phyloP scores from a whole-genome alignment of 768 basidiomycete species.

The Tylopilus rubrobrunneus region DNA sequence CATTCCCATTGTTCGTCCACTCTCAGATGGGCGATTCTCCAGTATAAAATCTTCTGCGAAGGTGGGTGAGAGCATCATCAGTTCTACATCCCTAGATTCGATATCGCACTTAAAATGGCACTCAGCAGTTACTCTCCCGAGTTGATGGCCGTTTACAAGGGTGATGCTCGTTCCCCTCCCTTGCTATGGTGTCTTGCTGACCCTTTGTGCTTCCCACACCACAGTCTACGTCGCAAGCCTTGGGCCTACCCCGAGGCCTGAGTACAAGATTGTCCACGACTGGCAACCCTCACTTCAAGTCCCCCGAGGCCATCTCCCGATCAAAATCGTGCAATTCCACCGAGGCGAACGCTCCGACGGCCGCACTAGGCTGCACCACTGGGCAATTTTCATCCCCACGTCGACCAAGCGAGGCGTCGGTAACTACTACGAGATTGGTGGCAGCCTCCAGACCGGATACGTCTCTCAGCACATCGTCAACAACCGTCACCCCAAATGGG shows the following conservation, averaged over 20 bases:
- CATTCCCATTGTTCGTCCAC: conserved; percentile 1
- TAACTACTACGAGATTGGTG: conserved; percentile 18
- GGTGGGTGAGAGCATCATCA: conserved; percentile 2
- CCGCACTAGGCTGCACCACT: conserved; percentile 2
- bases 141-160: conserved; percentile 3
- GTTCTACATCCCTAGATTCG: neutral
- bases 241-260: neutral
- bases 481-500: conserved; percentile 13
- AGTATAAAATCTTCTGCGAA: conserved; percentile 7
- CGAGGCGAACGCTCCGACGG: conserved; percentile 2
- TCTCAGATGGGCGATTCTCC: neutral
- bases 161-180: neutral
- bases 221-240: conserved; percentile 11
- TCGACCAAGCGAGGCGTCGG: conserved; percentile 16
- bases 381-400: conserved; percentile 24
- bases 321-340: conserved; percentile 14
- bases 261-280: conserved; percentile 10
- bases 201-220: neutral
- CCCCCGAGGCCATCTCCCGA: conserved; percentile 13
- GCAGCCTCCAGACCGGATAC: conserved; percentile 10
- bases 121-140: conserved; percentile 4
- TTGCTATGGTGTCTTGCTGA: neutral
- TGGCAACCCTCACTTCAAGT: conserved; percentile 3
- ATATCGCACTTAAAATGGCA: neutral
- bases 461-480: conserved; percentile 13